These are phyloP conservation scores for Trichoderma orchidacearum DNA, from an alignment of 495 filamentous ascomycete genomes.

Conservation along the genomic window DNA sequence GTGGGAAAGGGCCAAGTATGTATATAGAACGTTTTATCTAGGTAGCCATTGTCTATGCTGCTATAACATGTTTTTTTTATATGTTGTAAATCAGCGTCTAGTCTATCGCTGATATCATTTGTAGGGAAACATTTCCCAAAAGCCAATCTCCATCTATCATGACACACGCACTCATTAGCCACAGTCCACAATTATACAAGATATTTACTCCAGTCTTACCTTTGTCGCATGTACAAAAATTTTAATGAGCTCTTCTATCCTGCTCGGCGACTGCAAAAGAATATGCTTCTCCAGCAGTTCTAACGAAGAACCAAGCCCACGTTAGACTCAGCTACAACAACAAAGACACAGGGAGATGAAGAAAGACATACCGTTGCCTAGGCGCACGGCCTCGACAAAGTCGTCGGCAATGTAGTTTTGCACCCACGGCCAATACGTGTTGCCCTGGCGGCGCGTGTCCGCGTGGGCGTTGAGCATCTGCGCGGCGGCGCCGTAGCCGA, in stretches of 20 bases:
- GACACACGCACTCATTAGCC: constrained; percentile 10
- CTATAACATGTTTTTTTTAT: no score
- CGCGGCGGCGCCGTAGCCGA: constrained; percentile 75
- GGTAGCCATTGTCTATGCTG: no score
- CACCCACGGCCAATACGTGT: constrained; percentile 85
- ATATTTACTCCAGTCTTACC: constrained; percentile 22
- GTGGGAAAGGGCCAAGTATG: background rate
- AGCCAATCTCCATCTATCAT: constrained; percentile 64
- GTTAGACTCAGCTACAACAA: constrained; percentile 10
- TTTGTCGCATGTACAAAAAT: constrained; percentile 80
- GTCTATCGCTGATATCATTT: background rate
- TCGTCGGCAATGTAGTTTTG: constrained; percentile 71
- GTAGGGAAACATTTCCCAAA: constrained; percentile 65
- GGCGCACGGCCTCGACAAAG: constrained; percentile 52
- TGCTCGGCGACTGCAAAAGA: constrained; percentile 49
- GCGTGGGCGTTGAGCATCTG: constrained; percentile 45
- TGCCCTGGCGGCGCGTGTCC: constrained; percentile 45
- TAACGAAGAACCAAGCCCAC: no score
- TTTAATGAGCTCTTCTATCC: constrained; percentile 67
- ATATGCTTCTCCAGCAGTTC: constrained; percentile 61
- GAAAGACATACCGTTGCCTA: constrained; percentile 45
- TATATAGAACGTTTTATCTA: no score
- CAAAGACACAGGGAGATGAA: no score
- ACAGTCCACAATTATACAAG: background rate
- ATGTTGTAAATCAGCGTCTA: background rate